Conservation (phyloP, 2,329 filamentous ascomycete species). For the Annulohypoxylon truncatum region DNA sequence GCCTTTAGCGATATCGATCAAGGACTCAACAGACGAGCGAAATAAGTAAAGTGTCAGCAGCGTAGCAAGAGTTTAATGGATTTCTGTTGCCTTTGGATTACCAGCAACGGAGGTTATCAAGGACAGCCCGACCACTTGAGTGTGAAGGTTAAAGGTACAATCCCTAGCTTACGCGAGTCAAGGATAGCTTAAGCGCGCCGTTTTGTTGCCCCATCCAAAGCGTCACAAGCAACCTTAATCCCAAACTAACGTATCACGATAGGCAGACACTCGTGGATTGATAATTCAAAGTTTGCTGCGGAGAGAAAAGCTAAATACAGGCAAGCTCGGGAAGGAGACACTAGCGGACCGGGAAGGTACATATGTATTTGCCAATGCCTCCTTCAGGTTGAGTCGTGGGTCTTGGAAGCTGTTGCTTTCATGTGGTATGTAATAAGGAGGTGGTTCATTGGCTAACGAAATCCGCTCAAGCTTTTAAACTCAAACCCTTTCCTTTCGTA, state of each 20-base stretch:
- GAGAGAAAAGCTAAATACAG: constrained; percentile 20
- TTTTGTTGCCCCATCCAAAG: constrained; percentile 7
- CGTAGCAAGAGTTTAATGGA: neutral
- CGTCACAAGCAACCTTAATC: constrained; percentile 10
- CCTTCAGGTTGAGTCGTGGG: constrained; percentile 13
- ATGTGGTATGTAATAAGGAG: constrained; percentile 16
- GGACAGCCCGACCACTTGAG: constrained; percentile 15
- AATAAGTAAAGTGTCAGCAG: constrained; percentile 15
- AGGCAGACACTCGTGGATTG: constrained; percentile 5
- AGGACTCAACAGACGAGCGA: neutral
- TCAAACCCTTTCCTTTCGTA: constrained; percentile 30
- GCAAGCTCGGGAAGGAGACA: constrained; percentile 5
- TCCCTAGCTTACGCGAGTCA: constrained; percentile 5
- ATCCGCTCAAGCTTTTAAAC: constrained; percentile 32
- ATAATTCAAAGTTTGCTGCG: constrained; percentile 12
- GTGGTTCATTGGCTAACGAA: constrained; percentile 10
- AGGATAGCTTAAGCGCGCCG: neutral
- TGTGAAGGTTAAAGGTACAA: neutral
- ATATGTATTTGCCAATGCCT: neutral
- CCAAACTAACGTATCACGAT: neutral
- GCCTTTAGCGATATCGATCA: constrained; percentile 7
- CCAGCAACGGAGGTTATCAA: constrained; percentile 1
- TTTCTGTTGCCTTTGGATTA: neutral
- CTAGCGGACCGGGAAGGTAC: neutral
- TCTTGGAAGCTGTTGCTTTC: constrained; percentile 5